These are phyloP conservation scores for Ceratocystis cacaofunesta DNA, from an alignment of 2,329 filamentous ascomycete species.

Conservation along the genomic window DNA sequence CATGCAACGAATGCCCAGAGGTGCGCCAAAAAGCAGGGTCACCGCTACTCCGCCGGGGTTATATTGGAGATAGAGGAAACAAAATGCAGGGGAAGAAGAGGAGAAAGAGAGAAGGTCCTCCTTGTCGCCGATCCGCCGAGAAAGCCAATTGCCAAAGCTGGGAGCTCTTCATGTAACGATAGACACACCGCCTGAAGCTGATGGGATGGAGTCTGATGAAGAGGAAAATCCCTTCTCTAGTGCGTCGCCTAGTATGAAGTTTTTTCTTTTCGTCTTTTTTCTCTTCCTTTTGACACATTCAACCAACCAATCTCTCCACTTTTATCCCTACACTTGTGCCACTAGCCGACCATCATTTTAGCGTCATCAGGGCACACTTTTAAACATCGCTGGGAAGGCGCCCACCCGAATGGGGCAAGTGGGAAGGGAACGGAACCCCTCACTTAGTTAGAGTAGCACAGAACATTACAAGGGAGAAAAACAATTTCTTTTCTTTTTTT, in stretches of 20 bases:
- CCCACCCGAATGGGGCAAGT: no score
- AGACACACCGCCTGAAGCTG: neutral
- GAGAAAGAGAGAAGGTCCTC: neutral
- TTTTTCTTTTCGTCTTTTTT: neutral
- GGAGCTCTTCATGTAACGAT: neutral
- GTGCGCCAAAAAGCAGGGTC: neutral
- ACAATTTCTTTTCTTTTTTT: neutral
- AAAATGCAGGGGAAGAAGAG: neutral
- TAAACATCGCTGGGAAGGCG: neutral
- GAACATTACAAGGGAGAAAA: neutral
- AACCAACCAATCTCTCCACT: neutral
- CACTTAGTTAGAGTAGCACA: neutral
- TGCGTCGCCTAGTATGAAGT: neutral
- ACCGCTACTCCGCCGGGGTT: neutral
- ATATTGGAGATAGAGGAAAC: neutral
- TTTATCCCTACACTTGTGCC: neutral
- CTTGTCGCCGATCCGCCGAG: neutral
- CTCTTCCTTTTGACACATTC: neutral
- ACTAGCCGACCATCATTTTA: neutral
- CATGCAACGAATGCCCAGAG: no score
- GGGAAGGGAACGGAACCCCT: neutral
- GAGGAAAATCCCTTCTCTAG: neutral
- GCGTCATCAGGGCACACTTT: neutral
- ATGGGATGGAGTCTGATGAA: neutral
- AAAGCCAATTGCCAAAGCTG: neutral